Evolutionary conservation across 1,284 basidiomycete genomes (phyloP).

Genomic region (Termitomyces sp.): DNA sequence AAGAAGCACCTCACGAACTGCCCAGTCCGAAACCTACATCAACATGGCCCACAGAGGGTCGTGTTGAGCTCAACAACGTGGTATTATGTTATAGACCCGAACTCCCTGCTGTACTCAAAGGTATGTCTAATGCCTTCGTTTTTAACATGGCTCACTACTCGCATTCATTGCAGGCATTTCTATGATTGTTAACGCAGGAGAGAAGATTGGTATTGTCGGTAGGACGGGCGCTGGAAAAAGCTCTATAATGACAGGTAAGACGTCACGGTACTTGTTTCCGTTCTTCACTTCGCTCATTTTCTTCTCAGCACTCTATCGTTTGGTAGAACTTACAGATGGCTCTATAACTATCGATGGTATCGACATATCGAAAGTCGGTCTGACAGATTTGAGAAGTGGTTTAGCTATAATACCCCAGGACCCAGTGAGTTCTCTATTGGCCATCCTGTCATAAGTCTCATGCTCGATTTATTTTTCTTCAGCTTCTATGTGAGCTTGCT

Average conservation of each 20-base stretch:
- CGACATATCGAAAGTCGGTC: conserved; percentile 63
- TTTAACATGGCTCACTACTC: background rate
- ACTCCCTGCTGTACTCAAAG: conserved; percentile 64
- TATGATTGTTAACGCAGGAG: conserved; percentile 65
- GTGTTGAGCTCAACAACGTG: conserved; percentile 57
- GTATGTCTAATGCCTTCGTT: conserved; percentile 10
- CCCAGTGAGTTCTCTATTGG: conserved; percentile 44
- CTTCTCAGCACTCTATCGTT: conserved; percentile 42
- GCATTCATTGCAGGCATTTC: conserved; percentile 32
- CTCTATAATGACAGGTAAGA: conserved; percentile 54
- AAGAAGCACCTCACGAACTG: conserved; percentile 74
- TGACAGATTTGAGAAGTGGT: conserved; percentile 58
- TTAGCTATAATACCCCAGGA: conserved; percentile 93
- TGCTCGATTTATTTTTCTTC: conserved; percentile 9
- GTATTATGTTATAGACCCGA: conserved; percentile 70
- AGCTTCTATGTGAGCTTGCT: conserved; percentile 33
- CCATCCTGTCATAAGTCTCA: conserved; percentile 1
- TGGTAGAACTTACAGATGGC: conserved; percentile 64
- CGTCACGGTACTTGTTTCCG: conserved; percentile 2
- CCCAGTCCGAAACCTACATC: conserved; percentile 49
- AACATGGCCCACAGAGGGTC: conserved; percentile 66
- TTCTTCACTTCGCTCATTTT: conserved; percentile 10
- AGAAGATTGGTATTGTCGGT: conserved; percentile 88
- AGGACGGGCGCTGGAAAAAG: conserved; percentile 78
- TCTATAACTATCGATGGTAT: conserved; percentile 62